phyloP scores from a whole-genome alignment of 257 asterid genomes.

The Ilex aquifolium region DNA sequence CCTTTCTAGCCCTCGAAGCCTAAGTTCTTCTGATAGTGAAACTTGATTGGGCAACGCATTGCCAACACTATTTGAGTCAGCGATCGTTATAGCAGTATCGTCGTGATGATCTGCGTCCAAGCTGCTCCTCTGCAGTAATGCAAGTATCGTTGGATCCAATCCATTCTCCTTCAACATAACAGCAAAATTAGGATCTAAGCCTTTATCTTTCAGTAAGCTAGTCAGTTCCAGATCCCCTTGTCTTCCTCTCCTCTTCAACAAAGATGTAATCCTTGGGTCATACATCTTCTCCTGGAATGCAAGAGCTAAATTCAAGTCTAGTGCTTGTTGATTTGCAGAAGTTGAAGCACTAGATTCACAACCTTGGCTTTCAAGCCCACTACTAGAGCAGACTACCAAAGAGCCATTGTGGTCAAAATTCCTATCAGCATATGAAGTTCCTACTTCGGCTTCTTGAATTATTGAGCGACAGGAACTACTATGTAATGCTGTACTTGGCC shows the following conservation, averaged over 20 bases:
- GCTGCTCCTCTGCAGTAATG: conserved; percentile 94
- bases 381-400: conserved; percentile 81
- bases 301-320: conserved; percentile 89
- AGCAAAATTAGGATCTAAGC: conserved; percentile 97
- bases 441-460: conserved; percentile 90
- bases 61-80: conserved; percentile 61
- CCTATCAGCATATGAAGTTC: conserved; percentile 69
- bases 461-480: conserved; percentile 91
- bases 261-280: conserved; percentile 85
- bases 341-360: conserved; percentile 83
- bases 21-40: conserved; percentile 94
- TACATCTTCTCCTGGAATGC: conserved; percentile 84
- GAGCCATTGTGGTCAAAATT: conserved; percentile 57
- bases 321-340: conserved; percentile 63
- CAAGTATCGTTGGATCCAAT: conserved; percentile 96
- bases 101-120: conserved; percentile 96
- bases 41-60: conserved; percentile 71
- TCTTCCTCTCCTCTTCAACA: conserved; percentile 72
- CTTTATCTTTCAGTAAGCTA: conserved; percentile 86
- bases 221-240: conserved; percentile 84
- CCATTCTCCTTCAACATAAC: conserved; percentile 99
- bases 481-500: conserved; percentile 76
- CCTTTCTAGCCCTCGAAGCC: conserved; percentile 76
- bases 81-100: conserved; percentile 50
- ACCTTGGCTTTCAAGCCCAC: conserved; percentile 96